Evolutionary conservation across 2,329 filamentous ascomycete species (phyloP), one percentile per base, ranked within the genome.

Genomic region (Ophiostoma populinum): DNA sequence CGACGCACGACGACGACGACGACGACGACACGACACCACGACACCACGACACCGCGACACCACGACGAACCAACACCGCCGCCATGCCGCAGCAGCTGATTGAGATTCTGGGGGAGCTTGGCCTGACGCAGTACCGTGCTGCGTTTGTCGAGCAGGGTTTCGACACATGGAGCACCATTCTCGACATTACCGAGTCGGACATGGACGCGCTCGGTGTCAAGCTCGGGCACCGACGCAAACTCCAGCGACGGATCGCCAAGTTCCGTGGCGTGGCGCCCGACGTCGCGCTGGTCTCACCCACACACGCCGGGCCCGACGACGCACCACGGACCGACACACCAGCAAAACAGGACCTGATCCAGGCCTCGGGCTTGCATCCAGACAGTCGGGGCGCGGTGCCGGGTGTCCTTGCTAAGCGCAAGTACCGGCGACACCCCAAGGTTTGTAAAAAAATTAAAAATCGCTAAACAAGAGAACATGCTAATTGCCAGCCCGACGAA

Each of bases 181-280:
- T 85, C 34, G 80, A 87, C 49, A 85, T 90, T 36, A 83, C 80
- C 41, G 81, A 87, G 54, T 80, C 78, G 17, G 81, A 90, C 49
- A 62, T 90, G 77, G 83, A 55, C 52, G 66, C 67, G 26, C 61
- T 90, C 35, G 74, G 71, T 38, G 79, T 90, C 36, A 86, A 86
- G 51, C 65, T 86, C 38, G 81, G 81, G 17, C 80, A 90, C 54
- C 67, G 81, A 25, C 20, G 83, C 77, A 83, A 82, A 65, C 63
- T 90, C n/a, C 81, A 90, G 57, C 65, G 80, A 42, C 76, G 77
- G 34, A 87, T 90, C 49, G 79, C 79, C 40, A 79, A 82, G 46
- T 72, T 70, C 15, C 64, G 78, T 50, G 75, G 78, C 15, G 54
- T 76, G 37, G 63, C 67, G 12, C 63, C 69, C 4, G 63, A 67